Percentiles rank a stretch among this genome's conserved stretches.
Evolutionary conservation across 768 basidiomycete genomes (phyloP).

Genomic region (Pisolithus microcarpus): DNA sequence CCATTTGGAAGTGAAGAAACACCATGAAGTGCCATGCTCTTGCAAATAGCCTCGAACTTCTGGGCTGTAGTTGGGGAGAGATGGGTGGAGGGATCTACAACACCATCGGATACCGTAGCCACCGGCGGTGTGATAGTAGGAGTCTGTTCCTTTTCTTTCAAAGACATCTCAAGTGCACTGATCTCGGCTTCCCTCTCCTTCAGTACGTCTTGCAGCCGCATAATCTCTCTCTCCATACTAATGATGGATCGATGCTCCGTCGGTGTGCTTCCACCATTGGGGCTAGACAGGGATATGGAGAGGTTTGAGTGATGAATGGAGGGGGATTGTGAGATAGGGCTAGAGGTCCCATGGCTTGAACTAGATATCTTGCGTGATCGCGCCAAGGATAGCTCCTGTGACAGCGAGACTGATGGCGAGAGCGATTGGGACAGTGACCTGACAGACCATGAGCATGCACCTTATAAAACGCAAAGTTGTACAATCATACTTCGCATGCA

Average conservation of each 20-base stretch:
- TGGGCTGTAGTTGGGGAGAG: constrained; percentile 68
- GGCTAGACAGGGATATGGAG: constrained; percentile 48
- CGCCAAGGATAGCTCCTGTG: constrained; percentile 91
- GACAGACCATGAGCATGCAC: constrained; percentile 12
- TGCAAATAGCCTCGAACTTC: constrained; percentile 69
- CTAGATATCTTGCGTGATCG: constrained; percentile 78
- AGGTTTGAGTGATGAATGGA: constrained; percentile 45
- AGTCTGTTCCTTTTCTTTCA: constrained; percentile 33
- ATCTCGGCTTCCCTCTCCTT: constrained; percentile 93
- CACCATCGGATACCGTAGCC: constrained; percentile 2
- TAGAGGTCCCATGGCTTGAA: constrained; percentile 70
- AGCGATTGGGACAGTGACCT: constrained; percentile 91
- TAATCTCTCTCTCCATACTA: constrained; percentile 91
- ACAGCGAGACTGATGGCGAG: constrained; percentile 92
- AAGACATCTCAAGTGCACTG: constrained; percentile 51
- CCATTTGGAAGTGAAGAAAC: constrained; percentile 26
- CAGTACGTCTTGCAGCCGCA: constrained; percentile 89
- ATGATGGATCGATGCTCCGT: constrained; percentile 66
- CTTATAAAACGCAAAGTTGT: neutral
- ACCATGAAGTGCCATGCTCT: constrained; percentile 48
- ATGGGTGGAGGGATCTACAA: constrained; percentile 26
- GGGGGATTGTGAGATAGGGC: constrained; percentile 55
- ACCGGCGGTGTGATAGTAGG: neutral
- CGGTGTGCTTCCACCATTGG: constrained; percentile 15
- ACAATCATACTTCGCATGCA: constrained; percentile 67